These are phyloP conservation scores for Steccherinum ochraceum DNA, from an alignment of 768 basidiomycete genomes.

Conservation along the genomic window DNA sequence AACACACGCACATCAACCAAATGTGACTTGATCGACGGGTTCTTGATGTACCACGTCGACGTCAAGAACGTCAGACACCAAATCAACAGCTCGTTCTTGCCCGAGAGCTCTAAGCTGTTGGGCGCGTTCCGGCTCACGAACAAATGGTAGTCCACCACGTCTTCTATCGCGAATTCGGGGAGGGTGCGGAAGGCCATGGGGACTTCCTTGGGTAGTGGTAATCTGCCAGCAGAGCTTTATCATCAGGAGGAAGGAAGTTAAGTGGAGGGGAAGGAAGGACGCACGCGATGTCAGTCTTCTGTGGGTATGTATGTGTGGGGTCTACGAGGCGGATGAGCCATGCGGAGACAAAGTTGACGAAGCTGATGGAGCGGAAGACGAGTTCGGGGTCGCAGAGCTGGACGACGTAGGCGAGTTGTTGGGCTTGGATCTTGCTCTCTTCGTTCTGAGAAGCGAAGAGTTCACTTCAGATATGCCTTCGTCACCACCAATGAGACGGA, in stretches of 20 bases:
- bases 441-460: slow-evolving; percentile 42
- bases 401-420: slow-evolving; percentile 75
- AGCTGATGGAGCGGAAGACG: slow-evolving; percentile 69
- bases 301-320: slow-evolving; percentile 72
- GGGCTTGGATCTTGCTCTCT: slow-evolving; percentile 61
- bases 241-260: not conserved
- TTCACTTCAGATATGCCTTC: slow-evolving; percentile 1
- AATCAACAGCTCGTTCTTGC: slow-evolving; percentile 79
- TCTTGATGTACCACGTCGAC: slow-evolving; percentile 97
- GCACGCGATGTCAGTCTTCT: slow-evolving; percentile 56
- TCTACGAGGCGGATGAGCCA: slow-evolving; percentile 93
- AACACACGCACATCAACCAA: slow-evolving; percentile 72
- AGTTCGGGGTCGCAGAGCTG: slow-evolving; percentile 87
- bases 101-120: slow-evolving; percentile 75
- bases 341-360: slow-evolving; percentile 85
- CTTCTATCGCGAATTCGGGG: slow-evolving; percentile 93
- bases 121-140: slow-evolving; percentile 74
- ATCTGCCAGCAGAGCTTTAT: slow-evolving; percentile 33
- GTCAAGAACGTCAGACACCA: slow-evolving; percentile 89
- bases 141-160: slow-evolving; percentile 83
- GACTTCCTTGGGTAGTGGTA: slow-evolving; percentile 82
- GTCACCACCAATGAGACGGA: not conserved
- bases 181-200: slow-evolving; percentile 81
- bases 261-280: slow-evolving; percentile 24
- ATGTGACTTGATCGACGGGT: slow-evolving; percentile 95